Percentiles rank a stretch among this genome's conserved stretches.
phyloP scores from a whole-genome alignment of 192 early-diverging fungal species.

The Borealophlyctis nickersoniae region DNA sequence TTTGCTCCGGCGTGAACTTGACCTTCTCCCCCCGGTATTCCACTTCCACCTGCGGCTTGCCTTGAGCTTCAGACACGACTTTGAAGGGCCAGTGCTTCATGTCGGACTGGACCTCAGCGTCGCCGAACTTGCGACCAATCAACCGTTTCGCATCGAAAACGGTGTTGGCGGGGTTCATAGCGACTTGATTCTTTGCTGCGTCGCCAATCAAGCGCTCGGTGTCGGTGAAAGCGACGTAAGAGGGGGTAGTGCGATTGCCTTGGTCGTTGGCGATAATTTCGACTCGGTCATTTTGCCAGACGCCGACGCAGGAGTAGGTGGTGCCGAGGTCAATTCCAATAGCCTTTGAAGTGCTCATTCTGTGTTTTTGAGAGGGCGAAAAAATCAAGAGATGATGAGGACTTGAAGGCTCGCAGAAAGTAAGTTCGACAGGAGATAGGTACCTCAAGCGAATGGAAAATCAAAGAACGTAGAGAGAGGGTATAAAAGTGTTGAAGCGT shows the following conservation, averaged over 20 bases:
- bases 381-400: too few relatives aligned
- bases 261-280: slow-evolving; percentile 99
- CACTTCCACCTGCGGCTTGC: slow-evolving; percentile 1
- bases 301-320: slow-evolving; percentile 84
- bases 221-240: slow-evolving; percentile 96
- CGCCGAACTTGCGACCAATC: slow-evolving; percentile 91
- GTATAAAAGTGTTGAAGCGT: too few relatives aligned
- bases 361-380: too few relatives aligned
- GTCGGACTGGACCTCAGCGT: slow-evolving; percentile 93
- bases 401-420: too few relatives aligned
- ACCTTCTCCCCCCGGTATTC: slow-evolving; percentile 98
- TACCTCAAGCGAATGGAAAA: too few relatives aligned
- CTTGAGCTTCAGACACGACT: slow-evolving; percentile 60
- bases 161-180: slow-evolving; percentile 98
- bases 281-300: slow-evolving; percentile 72
- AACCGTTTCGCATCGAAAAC: slow-evolving; percentile 99
- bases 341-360: slow-evolving; percentile 47
- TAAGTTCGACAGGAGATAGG: too few relatives aligned
- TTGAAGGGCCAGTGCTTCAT: slow-evolving; percentile 99
- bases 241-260: slow-evolving; percentile 98
- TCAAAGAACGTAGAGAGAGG: too few relatives aligned
- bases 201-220: slow-evolving; percentile 98
- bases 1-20: slow-evolving; percentile 92
- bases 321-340: slow-evolving; percentile 98
- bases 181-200: slow-evolving; percentile 98